phyloP scores from a whole-genome alignment of 2,329 filamentous ascomycete genomes.

The Anisogramma anomala region DNA sequence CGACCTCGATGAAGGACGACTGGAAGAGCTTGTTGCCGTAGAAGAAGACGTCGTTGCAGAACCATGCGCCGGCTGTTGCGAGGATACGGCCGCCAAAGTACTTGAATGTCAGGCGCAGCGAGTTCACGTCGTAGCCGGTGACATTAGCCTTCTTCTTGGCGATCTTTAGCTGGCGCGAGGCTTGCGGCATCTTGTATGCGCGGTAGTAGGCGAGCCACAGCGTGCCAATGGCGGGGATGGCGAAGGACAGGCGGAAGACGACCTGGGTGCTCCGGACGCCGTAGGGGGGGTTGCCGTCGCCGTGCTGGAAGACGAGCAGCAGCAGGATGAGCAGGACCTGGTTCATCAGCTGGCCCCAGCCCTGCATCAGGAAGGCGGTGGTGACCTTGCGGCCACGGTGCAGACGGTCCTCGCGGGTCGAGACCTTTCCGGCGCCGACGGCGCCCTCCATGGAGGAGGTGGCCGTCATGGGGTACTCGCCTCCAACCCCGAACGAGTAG shows the following conservation, averaged over 20 bases:
- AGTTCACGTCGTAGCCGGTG: slow-evolving; percentile 84
- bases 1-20: slow-evolving; percentile 73
- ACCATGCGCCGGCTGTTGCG: slow-evolving; percentile 83
- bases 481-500: slow-evolving; percentile 61
- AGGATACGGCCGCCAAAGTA: slow-evolving; percentile 80
- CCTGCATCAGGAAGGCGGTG: slow-evolving; percentile 94
- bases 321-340: slow-evolving; percentile 80
- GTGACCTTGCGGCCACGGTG: slow-evolving; percentile 95
- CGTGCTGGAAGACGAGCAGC: slow-evolving; percentile 79
- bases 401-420: slow-evolving; percentile 82
- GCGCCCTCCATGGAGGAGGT: slow-evolving; percentile 91
- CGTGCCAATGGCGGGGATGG: slow-evolving; percentile 79
- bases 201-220: slow-evolving; percentile 95
- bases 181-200: slow-evolving; percentile 85
- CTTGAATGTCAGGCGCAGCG: slow-evolving; percentile 63
- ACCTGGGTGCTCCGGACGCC: slow-evolving; percentile 67
- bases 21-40: slow-evolving; percentile 99
- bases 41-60: slow-evolving; percentile 96
- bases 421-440: slow-evolving; percentile 73
- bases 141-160: slow-evolving; percentile 80
- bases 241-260: slow-evolving; percentile 87
- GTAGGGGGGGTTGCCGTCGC: slow-evolving; percentile 66
- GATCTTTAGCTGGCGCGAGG: slow-evolving; percentile 67
- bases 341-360: slow-evolving; percentile 94
- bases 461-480: slow-evolving; percentile 94